Base-by-base conservation (phyloP, 768 basidiomycete genomes). In the Albatrellus ellisii region DNA sequence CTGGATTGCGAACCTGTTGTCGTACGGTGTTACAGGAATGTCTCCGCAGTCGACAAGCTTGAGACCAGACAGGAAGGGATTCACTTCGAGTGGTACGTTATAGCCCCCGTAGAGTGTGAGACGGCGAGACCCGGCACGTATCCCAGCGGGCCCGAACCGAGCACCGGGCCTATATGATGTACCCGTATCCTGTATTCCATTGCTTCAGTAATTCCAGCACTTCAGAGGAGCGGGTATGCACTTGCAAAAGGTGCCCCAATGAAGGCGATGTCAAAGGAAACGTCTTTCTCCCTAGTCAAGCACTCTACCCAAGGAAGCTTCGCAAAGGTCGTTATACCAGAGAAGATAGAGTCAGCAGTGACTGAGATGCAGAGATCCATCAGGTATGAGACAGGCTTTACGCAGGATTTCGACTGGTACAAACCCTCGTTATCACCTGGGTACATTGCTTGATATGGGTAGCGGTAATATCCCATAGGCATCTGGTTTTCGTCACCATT, bases 301-400 rank as follows among this genome's bases (percentile, higher is more conserved):
- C 88, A 90, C 49, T 78, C 73, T 1, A 77, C 69, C 74, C 82
- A 88, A 21, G 85, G 85, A n/a, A 92, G 68, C 58, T 72, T 88
- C 14, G 89, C 88, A 56, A 90, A 92, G 2, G 85, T 86, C 2
- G 77, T 75, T 26, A 88, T 79, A 7, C 88, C 88, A 35, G 81
- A 77, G 60, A 89, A 91, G 26, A 81, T 62, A 14, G 85, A 75
- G 54, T 90, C 79, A 3, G 78, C 79, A 31, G 80, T 83, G 24
- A 81, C 79, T 81, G 37, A 9, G 36, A 26, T 35, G 8, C n/a
- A 36, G 29, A 9, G 33, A 28, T 28, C 32, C 11, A 36, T 14
- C 34, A 28, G 21, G 36, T 6, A 39, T n/a, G n/a, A n/a, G n/a
- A n/a, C n/a, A n/a, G n/a, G n/a, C n/a, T n/a, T n/a, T n/a, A n/a